phyloP scores from a whole-genome alignment of 2,329 filamentous ascomycete species.

The Aspergillus pseudotamarii region DNA sequence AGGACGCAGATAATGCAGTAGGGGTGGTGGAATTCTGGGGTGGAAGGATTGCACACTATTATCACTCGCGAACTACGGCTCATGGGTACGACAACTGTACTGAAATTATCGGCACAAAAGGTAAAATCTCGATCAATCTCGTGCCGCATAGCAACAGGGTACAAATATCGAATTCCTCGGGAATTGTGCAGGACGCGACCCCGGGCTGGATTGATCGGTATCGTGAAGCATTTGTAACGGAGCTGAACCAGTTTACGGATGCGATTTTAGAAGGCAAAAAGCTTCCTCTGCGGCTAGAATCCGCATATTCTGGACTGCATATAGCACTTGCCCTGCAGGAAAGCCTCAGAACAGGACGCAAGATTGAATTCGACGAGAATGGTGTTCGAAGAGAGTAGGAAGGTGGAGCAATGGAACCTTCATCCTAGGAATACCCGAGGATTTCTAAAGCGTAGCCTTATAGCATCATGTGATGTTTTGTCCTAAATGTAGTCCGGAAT shows the following conservation, averaged over 20 bases:
- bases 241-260: neutral
- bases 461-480: too few relatives aligned
- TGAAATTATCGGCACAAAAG: slow-evolving; percentile 32
- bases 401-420: too few relatives aligned
- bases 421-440: neutral
- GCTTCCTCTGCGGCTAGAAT: neutral
- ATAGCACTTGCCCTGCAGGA: neutral
- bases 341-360: neutral
- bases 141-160: slow-evolving; percentile 32
- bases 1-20: slow-evolving; percentile 41
- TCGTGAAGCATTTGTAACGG: neutral
- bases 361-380: neutral
- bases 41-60: slow-evolving; percentile 38
- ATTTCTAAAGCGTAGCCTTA: neutral
- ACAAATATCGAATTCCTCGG: slow-evolving; percentile 38
- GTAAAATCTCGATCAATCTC: slow-evolving; percentile 24
- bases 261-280: neutral
- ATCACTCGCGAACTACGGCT: slow-evolving; percentile 38
- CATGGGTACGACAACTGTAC: slow-evolving; percentile 40
- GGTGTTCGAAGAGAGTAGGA: neutral
- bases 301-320: neutral
- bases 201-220: neutral
- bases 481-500: too few relatives aligned
- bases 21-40: slow-evolving; percentile 41
- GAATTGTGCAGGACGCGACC: slow-evolving; percentile 43